Evolutionary conservation across 73 alveolate genomes (phyloP).

Genomic region (Symbiodinium natans): DNA sequence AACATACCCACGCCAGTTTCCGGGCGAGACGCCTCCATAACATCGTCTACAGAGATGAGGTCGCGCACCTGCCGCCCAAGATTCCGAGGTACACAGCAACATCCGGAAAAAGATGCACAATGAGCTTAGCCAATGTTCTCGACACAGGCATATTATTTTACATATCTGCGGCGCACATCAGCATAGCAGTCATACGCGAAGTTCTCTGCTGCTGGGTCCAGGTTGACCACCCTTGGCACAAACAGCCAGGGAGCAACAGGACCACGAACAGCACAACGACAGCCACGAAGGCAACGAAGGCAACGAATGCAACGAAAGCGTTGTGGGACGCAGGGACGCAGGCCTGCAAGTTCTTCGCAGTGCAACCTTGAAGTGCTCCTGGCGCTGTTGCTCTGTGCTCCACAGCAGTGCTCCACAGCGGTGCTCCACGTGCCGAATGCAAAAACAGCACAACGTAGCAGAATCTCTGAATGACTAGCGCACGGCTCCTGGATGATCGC

Average conservation of each 20-base stretch:
- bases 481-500: constrained; percentile 95
- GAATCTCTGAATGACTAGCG: no score
- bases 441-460: no score
- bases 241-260: not conserved
- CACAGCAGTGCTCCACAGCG: no score
- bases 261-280: no score
- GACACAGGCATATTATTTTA: no score
- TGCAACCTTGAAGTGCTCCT: constrained; percentile 94
- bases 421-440: no score
- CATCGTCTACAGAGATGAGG: constrained; percentile 98
- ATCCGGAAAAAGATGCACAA: no score
- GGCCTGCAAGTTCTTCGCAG: constrained; percentile 94
- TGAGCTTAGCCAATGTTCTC: no score
- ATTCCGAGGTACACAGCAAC: no score
- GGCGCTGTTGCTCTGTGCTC: not conserved
- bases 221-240: constrained; percentile 94
- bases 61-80: constrained; percentile 95
- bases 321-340: no score
- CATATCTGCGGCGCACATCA: constrained; percentile 96
- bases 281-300: not conserved
- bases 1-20: not conserved
- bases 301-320: not conserved
- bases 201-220: constrained; percentile 97
- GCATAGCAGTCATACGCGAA: constrained; percentile 96
- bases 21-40: constrained; percentile 95